These are phyloP conservation scores for Sugiyamaella chiloensis DNA, from an alignment of 805 yeast genomes.

Conservation along the genomic window DNA sequence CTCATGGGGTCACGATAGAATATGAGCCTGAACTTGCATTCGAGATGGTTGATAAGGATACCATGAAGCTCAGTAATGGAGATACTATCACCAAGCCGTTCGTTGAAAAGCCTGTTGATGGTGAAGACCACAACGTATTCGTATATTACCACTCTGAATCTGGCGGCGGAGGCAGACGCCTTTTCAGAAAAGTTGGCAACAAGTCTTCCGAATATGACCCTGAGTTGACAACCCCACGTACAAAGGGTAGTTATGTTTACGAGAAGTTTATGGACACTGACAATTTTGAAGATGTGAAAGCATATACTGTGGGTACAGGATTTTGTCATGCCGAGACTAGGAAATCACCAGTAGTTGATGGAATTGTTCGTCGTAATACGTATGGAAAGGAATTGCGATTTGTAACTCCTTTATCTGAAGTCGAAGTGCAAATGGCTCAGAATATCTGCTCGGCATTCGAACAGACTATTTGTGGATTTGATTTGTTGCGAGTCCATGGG, in stretches of 20 bases:
- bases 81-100: conserved; percentile 75
- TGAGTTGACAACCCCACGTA: conserved; percentile 64
- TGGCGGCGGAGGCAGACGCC: conserved; percentile 96
- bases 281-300: conserved; percentile 97
- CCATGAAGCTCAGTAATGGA: conserved; percentile 75
- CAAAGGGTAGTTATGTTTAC: conserved; percentile 86
- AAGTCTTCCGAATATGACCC: conserved; percentile 96
- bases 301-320: conserved; percentile 88
- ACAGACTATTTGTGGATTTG: conserved; percentile 97
- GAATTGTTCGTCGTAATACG: conserved; percentile 93
- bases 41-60: conserved; percentile 83
- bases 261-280: conserved; percentile 97
- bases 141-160: conserved; percentile 82
- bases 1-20: conserved; percentile 55
- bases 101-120: conserved; percentile 98
- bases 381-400: conserved; percentile 96
- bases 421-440: conserved; percentile 77
- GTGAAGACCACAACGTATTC: conserved; percentile 95
- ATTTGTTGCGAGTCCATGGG: conserved; percentile 83
- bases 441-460: conserved; percentile 72
- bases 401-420: conserved; percentile 70
- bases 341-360: conserved; percentile 99
- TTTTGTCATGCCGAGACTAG: conserved; percentile 98
- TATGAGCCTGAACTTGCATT: conserved; percentile 65
- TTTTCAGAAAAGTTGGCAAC: conserved; percentile 94